A percentile compares a stretch with the other conserved stretches of the same genome.
These are phyloP conservation scores for Sclerotinia trifoliorum DNA, from an alignment of 2,329 filamentous ascomycete genomes.

Conservation along the genomic window DNA sequence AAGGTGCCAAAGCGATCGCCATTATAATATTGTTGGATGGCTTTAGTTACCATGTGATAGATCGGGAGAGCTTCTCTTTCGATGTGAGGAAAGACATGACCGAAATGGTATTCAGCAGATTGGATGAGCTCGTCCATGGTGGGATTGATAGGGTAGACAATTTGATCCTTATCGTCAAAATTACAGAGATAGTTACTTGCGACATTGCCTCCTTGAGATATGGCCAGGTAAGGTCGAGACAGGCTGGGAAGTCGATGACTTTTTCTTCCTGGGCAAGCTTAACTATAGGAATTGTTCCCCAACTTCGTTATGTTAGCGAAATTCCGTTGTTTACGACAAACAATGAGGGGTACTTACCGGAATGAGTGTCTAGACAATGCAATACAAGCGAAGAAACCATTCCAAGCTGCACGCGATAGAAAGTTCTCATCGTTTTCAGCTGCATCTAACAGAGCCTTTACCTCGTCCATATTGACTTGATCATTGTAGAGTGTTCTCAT, in stretches of 20 bases:
- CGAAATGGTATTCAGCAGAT: constrained; percentile 40
- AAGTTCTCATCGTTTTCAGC: constrained; percentile 34
- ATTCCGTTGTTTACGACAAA: no score
- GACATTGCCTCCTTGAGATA: constrained; percentile 41
- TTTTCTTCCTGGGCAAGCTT: constrained; percentile 40
- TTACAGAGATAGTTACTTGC: constrained; percentile 40
- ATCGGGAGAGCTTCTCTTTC: constrained; percentile 30
- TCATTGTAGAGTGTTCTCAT: constrained; percentile 17
- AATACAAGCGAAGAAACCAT: constrained; percentile 41
- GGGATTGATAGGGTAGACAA: constrained; percentile 39
- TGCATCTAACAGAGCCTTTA: constrained; percentile 22
- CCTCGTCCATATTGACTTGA: constrained; percentile 11
- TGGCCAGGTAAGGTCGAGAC: constrained; percentile 39
- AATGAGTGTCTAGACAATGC: constrained; percentile 41
- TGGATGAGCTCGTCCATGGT: constrained; percentile 36
- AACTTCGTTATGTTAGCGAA: constrained; percentile 29
- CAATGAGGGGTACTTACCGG: constrained; percentile 27
- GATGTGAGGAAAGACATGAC: constrained; percentile 38
- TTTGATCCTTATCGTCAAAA: constrained; percentile 36
- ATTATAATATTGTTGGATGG: constrained; percentile 15
- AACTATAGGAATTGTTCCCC: constrained; percentile 42
- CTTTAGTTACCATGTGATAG: constrained; percentile 15
- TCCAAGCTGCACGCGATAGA: constrained; percentile 39
- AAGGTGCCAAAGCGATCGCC: constrained; percentile 16
- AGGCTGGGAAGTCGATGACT: constrained; percentile 37